Conservation (phyloP, 2,329 filamentous ascomycete genomes). For the Tolypocladium inflatum region DNA sequence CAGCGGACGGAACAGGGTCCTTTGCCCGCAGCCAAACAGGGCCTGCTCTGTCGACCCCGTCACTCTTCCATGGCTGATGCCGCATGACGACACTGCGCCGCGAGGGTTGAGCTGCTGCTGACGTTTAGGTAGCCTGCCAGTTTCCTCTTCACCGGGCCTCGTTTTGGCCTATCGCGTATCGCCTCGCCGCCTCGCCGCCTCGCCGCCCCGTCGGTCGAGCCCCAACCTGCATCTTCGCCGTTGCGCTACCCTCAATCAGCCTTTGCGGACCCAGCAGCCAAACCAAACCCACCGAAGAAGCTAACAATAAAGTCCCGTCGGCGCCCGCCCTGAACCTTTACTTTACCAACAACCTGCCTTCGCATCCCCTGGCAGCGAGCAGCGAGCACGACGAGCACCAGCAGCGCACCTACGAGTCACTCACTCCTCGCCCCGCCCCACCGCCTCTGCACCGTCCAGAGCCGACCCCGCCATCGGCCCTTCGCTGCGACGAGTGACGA, state of each 20-base stretch:
- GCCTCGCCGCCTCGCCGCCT: no score
- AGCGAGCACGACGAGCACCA: background rate
- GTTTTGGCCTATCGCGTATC: no score
- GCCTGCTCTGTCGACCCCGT: background rate
- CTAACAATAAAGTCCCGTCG: background rate
- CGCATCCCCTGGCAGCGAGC: background rate
- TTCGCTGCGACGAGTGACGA: background rate
- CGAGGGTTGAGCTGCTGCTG: background rate
- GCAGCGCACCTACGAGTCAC: background rate
- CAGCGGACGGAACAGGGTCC: background rate
- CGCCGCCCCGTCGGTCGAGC: no score
- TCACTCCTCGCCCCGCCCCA: background rate
- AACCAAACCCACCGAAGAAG: background rate
- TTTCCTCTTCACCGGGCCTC: background rate
- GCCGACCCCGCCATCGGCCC: background rate
- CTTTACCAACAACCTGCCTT: no score
- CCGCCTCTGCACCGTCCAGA: background rate
- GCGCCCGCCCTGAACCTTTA: background rate
- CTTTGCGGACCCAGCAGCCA: background rate
- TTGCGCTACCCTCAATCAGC: background rate
- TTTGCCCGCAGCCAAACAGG: background rate
- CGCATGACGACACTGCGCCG: background rate
- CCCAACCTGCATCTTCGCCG: no score
- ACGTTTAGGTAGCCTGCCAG: background rate
- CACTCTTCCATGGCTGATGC: background rate